phyloP scores from a whole-genome alignment of 305 asterid genomes.

The Andrographis paniculata region DNA sequence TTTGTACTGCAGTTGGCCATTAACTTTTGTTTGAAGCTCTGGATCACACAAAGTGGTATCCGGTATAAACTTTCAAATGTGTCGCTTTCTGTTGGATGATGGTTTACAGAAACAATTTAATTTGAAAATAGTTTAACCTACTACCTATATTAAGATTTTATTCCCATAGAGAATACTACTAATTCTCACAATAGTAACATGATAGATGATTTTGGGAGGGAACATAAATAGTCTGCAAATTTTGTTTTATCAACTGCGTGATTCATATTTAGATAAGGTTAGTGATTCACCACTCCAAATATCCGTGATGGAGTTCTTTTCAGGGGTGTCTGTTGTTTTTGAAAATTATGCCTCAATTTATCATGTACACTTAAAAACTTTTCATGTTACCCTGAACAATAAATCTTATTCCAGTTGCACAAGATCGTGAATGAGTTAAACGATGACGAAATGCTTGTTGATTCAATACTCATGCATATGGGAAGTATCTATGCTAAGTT shows the following conservation, averaged over 20 bases:
- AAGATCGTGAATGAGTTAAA: constrained; percentile 46
- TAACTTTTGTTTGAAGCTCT: no score
- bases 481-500: constrained; percentile 68
- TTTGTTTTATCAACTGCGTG: no score
- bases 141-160: no score
- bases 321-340: neutral
- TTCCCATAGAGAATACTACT: no score
- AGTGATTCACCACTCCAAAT: no score
- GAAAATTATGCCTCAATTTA: constrained; percentile 1
- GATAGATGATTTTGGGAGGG: no score
- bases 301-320: neutral
- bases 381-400: constrained; percentile 10
- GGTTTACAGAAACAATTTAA: no score
- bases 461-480: constrained; percentile 86
- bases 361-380: constrained; percentile 6
- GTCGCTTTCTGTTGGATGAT: no score
- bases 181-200: no score
- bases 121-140: no score
- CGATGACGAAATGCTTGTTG: constrained; percentile 63
- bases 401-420: constrained; percentile 43
- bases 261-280: no score
- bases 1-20: neutral
- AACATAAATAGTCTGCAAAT: no score
- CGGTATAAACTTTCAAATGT: neutral
- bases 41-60: neutral